Conservation (phyloP, 345 rosid genomes). For the Reutealis trisperma region DNA sequence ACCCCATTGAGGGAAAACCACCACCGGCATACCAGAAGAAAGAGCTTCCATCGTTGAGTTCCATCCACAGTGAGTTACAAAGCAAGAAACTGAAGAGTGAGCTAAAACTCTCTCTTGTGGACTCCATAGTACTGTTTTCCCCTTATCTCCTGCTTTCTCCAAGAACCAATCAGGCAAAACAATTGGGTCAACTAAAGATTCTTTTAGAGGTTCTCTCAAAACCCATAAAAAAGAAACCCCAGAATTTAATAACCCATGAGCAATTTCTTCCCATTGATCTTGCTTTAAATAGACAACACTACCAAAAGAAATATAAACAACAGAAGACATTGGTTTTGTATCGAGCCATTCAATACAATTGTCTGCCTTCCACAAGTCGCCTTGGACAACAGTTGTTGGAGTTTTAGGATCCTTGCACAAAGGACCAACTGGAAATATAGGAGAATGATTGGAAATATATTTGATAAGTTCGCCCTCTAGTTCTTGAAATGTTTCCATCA, state of each 20-base stretch:
- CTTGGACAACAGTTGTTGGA: conserved; percentile 33
- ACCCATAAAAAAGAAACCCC: conserved; percentile 73
- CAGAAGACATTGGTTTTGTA: conserved; percentile 54
- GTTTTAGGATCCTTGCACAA: conserved; percentile 47
- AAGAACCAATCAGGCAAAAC: conserved; percentile 62
- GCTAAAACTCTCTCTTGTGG: conserved; percentile 73
- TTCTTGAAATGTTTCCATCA: conserved; percentile 74
- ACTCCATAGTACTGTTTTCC: conserved; percentile 69
- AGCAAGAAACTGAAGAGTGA: conserved; percentile 70
- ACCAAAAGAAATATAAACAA: conserved; percentile 86
- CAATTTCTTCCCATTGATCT: conserved; percentile 74
- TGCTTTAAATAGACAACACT: conserved; percentile 59
- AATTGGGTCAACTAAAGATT: conserved; percentile 25
- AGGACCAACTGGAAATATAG: conserved; percentile 53
- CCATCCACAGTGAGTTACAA: conserved; percentile 92
- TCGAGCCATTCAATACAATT: conserved; percentile 76
- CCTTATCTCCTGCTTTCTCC: conserved; percentile 50
- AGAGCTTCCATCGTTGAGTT: conserved; percentile 81
- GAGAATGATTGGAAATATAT: conserved; percentile 57
- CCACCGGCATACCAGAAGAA: conserved; percentile 59
- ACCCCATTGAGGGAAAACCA: conserved; percentile 82
- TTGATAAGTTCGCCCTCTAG: conserved; percentile 62
- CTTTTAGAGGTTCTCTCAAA: conserved; percentile 47
- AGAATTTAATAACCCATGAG: conserved; percentile 58
- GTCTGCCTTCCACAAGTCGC: conserved; percentile 51